Conservation (phyloP, 2,329 filamentous ascomycete species). For the Clonostachys rhizophaga region DNA sequence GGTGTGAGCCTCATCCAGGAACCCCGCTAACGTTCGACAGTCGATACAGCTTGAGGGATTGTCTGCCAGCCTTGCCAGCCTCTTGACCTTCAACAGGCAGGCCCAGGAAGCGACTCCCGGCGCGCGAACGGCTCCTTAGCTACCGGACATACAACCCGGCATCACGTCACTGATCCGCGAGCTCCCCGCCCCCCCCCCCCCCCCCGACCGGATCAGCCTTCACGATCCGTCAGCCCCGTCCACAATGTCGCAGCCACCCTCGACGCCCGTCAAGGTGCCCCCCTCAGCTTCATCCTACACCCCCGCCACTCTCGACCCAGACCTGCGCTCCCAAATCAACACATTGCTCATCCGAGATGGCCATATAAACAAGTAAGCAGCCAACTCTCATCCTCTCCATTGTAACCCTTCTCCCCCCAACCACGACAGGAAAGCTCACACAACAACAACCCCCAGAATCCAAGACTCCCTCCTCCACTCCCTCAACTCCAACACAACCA, state of each 20-base stretch:
- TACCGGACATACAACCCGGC: no score
- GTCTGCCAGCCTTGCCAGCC: no score
- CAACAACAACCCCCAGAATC: slow-evolving; percentile 36
- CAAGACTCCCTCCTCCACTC: slow-evolving; percentile 60
- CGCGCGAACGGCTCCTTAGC: no score
- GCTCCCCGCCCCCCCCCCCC: no score
- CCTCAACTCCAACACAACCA: slow-evolving; percentile 52
- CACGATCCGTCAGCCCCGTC: neutral
- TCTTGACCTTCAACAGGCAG: no score
- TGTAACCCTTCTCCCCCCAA: neutral
- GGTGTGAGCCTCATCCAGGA: no score
- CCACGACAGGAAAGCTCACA: neutral
- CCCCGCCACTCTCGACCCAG: slow-evolving; percentile 54
- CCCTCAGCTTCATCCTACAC: slow-evolving; percentile 55
- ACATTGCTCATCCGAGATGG: slow-evolving; percentile 52
- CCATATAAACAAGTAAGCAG: slow-evolving; percentile 50
- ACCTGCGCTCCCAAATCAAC: slow-evolving; percentile 60
- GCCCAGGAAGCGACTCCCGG: no score
- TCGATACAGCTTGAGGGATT: no score
- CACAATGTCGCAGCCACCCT: slow-evolving; percentile 38
- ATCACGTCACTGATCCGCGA: no score
- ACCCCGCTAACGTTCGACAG: no score
- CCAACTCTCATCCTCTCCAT: neutral
- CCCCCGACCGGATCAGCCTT: no score
- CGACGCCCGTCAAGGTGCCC: slow-evolving; percentile 58